A percentile compares a stretch with the other conserved stretches of the same genome.
Conservation (phyloP, 805 yeast genomes). For the Zygotorulaspora florentina region DNA sequence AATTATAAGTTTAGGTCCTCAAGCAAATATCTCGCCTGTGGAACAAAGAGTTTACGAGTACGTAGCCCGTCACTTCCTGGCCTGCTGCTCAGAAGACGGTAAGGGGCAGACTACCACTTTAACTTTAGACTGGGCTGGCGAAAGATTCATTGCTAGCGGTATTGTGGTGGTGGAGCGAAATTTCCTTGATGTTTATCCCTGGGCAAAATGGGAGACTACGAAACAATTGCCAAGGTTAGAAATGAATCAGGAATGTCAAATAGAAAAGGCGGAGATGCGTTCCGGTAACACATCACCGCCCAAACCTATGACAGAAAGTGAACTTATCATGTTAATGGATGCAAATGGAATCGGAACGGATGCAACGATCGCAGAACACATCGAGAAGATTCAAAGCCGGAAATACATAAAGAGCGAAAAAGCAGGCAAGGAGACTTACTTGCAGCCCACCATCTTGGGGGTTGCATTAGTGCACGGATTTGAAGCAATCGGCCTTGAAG, state of each 20-base stretch:
- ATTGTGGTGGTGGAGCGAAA: conserved; percentile 67
- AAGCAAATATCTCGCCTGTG: conserved; percentile 25
- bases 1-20: conserved; percentile 35
- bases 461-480: conserved; percentile 86
- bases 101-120: conserved; percentile 65
- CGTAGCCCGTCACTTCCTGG: conserved; percentile 79
- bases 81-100: conserved; percentile 90
- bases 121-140: conserved; percentile 72
- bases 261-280: conserved; percentile 54
- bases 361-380: conserved; percentile 98
- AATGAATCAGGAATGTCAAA: conserved; percentile 51
- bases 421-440: conserved; percentile 37
- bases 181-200: conserved; percentile 75
- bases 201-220: conserved; percentile 70
- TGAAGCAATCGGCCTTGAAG: conserved; percentile 65
- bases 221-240: conserved; percentile 61
- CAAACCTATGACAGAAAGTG: conserved; percentile 80
- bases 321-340: conserved; percentile 90
- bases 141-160: conserved; percentile 69
- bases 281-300: conserved; percentile 84
- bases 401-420: conserved; percentile 56
- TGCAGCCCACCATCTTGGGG: conserved; percentile 81
- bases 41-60: conserved; percentile 80
- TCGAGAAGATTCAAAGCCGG: conserved; percentile 67
- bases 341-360: conserved; percentile 97